These are phyloP conservation scores for Plectosphaerella cucumerina DNA, from an alignment of 2,329 filamentous ascomycete species.

Conservation along the genomic window DNA sequence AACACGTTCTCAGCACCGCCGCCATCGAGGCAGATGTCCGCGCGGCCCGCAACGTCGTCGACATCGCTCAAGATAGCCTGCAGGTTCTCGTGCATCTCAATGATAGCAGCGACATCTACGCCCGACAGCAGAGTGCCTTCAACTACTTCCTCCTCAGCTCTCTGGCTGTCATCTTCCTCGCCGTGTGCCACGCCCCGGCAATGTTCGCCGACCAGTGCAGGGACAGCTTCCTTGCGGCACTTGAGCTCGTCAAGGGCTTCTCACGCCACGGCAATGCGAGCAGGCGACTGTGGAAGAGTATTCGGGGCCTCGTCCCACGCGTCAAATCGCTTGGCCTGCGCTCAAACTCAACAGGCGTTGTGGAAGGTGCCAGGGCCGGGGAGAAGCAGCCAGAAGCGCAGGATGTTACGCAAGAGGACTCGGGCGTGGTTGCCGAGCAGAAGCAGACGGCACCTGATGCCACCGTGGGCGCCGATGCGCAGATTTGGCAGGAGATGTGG, in stretches of 20 bases:
- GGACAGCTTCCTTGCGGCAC: slow-evolving; percentile 24
- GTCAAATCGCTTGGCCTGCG: slow-evolving; percentile 21
- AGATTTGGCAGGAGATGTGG: slow-evolving; percentile 2
- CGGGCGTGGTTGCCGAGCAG: slow-evolving; percentile 2
- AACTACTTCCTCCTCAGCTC: slow-evolving; percentile 36
- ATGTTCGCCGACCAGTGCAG: slow-evolving; percentile 32
- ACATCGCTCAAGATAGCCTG: slow-evolving; percentile 26
- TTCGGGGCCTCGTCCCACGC: slow-evolving; percentile 25
- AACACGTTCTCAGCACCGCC: slow-evolving; percentile 32
- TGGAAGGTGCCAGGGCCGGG: neutral
- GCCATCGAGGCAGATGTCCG: slow-evolving; percentile 29
- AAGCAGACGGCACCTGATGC: neutral
- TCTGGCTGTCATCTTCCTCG: slow-evolving; percentile 34
- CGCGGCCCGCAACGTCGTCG: slow-evolving; percentile 33
- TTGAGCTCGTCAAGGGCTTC: slow-evolving; percentile 25
- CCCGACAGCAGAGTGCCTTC: slow-evolving; percentile 32
- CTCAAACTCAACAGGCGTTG: slow-evolving; percentile 8
- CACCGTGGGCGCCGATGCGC: neutral
- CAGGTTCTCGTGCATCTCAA: slow-evolving; percentile 31
- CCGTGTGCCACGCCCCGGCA: slow-evolving; percentile 38
- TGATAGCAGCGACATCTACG: slow-evolving; percentile 29
- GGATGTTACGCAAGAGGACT: slow-evolving; percentile 7
- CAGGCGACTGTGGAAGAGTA: slow-evolving; percentile 29
- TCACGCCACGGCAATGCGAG: slow-evolving; percentile 26
- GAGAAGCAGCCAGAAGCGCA: neutral